These are phyloP conservation scores for Aspergillus sp. DNA, from an alignment of 2,329 filamentous ascomycete genomes.

Conservation along the genomic window DNA sequence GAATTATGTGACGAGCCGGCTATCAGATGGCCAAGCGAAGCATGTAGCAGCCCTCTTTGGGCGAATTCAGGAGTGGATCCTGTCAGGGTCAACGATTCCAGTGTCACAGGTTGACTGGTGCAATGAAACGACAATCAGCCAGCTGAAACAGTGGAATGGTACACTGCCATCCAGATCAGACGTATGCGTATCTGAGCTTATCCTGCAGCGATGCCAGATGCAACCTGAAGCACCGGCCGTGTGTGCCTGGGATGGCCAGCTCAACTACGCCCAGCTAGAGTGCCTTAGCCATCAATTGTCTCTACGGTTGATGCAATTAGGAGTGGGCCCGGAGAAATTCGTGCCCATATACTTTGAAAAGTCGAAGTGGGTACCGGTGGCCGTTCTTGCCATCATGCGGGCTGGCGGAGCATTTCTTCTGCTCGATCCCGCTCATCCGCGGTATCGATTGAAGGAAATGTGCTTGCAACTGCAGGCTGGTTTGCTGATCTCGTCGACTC, in stretches of 20 bases:
- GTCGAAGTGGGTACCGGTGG: conserved; percentile 2
- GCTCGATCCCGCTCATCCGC: conserved; percentile 4
- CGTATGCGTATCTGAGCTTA: neutral
- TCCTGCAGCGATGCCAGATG: neutral
- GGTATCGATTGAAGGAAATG: conserved; percentile 1
- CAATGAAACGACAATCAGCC: too few relatives aligned
- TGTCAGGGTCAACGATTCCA: too few relatives aligned
- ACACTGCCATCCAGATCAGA: too few relatives aligned
- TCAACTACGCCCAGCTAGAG: conserved; percentile 5
- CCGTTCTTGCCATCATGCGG: conserved; percentile 1
- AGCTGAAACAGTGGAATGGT: too few relatives aligned
- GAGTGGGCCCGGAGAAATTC: neutral
- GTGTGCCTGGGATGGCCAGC: conserved; percentile 5
- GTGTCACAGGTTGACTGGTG: too few relatives aligned
- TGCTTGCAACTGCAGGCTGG: neutral
- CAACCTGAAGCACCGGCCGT: neutral
- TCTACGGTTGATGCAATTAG: neutral
- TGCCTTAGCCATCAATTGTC: neutral
- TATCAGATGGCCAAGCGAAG: too few relatives aligned
- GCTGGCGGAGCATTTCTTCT: conserved; percentile 4
- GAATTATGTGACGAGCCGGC: too few relatives aligned
- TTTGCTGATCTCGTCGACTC: neutral
- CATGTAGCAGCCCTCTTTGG: too few relatives aligned
- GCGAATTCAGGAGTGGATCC: too few relatives aligned
- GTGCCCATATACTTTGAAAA: conserved; percentile 4